phyloP scores from a whole-genome alignment of 2,329 filamentous ascomycete species.

The Basipetospora chlamydospora region DNA sequence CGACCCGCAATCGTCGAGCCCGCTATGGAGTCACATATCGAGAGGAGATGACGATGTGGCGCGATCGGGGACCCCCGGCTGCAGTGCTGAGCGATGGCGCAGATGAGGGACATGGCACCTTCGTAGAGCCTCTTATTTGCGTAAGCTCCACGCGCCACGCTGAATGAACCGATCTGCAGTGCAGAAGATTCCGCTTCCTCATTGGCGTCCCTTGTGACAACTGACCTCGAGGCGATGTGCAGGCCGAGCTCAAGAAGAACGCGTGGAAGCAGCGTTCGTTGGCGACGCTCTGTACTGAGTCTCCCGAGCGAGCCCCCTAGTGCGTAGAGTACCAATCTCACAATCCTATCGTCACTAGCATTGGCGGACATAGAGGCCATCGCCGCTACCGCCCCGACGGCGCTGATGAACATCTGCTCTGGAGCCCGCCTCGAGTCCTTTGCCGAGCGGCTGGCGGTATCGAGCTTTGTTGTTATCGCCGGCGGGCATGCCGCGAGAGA shows the following conservation, averaged over 20 bases:
- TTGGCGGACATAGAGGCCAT: neutral
- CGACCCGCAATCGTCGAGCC: constrained; percentile 16
- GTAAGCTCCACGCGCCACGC: neutral
- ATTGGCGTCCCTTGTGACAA: constrained; percentile 5
- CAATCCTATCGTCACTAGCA: neutral
- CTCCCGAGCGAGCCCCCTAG: constrained; percentile 2
- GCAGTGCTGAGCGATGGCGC: constrained; percentile 31
- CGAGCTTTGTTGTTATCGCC: neutral
- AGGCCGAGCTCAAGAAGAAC: neutral
- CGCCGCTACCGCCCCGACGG: constrained; percentile 1
- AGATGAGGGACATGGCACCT: constrained; percentile 23
- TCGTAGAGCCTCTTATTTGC: constrained; percentile 12
- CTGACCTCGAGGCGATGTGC: too few relatives aligned
- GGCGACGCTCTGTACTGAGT: neutral
- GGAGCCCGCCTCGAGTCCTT: neutral
- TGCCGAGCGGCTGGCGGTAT: neutral
- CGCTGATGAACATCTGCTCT: constrained; percentile 2
- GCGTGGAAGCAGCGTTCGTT: neutral
- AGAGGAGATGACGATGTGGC: constrained; percentile 21
- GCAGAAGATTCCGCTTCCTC: too few relatives aligned
- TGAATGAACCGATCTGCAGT: constrained; percentile 1
- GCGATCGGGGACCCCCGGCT: constrained; percentile 25
- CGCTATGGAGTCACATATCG: constrained; percentile 26
- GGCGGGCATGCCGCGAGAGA: constrained; percentile 1
- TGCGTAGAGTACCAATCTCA: neutral